A percentile compares a stretch with the other conserved stretches of the same genome.
phyloP scores from a whole-genome alignment of 805 yeast genomes.

The Groenewaldozyma tartarivorans region DNA sequence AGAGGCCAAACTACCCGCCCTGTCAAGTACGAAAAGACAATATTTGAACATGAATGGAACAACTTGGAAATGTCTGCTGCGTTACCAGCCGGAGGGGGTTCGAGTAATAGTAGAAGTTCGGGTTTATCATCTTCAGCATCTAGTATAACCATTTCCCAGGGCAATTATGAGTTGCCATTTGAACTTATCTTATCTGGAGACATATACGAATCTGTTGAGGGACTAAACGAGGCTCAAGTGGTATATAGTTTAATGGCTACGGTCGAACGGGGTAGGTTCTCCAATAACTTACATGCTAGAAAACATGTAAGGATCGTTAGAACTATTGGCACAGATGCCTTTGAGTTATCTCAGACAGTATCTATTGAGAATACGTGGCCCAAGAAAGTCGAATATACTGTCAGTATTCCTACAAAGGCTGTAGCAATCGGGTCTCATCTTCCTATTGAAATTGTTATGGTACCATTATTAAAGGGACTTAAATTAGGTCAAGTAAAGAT shows the following conservation, averaged over 20 bases:
- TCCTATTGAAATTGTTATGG: constrained; percentile 59
- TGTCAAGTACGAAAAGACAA: constrained; percentile 40
- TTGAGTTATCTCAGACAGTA: constrained; percentile 82
- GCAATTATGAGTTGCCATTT: constrained; percentile 88
- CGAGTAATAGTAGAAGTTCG: constrained; percentile 3
- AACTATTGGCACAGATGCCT: constrained; percentile 77
- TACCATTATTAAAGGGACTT: constrained; percentile 76
- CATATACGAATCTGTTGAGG: constrained; percentile 81
- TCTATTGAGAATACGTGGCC: constrained; percentile 97
- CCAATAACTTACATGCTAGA: constrained; percentile 51
- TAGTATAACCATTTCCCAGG: constrained; percentile 27
- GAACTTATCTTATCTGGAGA: constrained; percentile 76
- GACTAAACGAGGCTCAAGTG: constrained; percentile 45
- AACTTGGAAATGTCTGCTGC: constrained; percentile 34
- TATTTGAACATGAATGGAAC: constrained; percentile 78
- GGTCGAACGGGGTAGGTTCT: constrained; percentile 75
- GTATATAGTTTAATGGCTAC: constrained; percentile 69
- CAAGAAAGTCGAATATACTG: constrained; percentile 77
- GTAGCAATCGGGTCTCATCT: constrained; percentile 79
- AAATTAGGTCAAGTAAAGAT: constrained; percentile 65
- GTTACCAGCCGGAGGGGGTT: constrained; percentile 2
- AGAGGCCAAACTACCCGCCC: constrained; percentile 21
- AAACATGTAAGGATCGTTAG: constrained; percentile 74
- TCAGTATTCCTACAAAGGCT: constrained; percentile 80
- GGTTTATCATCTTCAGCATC: constrained; percentile 13